These are phyloP conservation scores for Phytophthora chlamydospora DNA, from an alignment of 352 stramenopile genomes.

Conservation along the genomic window DNA sequence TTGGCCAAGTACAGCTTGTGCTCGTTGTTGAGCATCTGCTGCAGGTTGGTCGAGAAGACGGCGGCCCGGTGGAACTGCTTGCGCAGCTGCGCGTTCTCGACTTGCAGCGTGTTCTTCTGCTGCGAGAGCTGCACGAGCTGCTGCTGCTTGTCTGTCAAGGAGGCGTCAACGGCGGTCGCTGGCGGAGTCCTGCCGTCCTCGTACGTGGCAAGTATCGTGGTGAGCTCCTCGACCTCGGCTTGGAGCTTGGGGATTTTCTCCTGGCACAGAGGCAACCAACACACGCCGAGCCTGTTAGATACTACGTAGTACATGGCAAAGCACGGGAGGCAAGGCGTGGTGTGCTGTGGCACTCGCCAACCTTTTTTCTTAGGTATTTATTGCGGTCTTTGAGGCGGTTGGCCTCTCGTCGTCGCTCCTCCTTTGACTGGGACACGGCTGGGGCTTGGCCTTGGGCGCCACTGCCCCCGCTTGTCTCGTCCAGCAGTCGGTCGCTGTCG, in stretches of 20 bases:
- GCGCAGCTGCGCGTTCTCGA: slow-evolving; percentile 37
- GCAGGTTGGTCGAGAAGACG: slow-evolving; percentile 15
- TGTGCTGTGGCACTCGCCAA: slow-evolving; percentile 5
- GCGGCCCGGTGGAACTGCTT: slow-evolving; percentile 30
- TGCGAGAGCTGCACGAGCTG: slow-evolving; percentile 21
- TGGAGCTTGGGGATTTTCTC: slow-evolving; percentile 31
- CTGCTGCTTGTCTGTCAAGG: slow-evolving; percentile 15
- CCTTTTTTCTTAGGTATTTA: slow-evolving; percentile 43
- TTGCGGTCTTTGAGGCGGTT: slow-evolving; percentile 34
- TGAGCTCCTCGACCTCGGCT: slow-evolving; percentile 25
- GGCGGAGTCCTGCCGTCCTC: slow-evolving; percentile 11
- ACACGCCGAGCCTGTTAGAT: no score
- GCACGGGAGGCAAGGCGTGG: neutral
- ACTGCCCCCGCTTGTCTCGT: slow-evolving; percentile 4
- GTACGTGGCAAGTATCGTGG: slow-evolving; percentile 19
- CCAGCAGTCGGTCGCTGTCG: slow-evolving; percentile 23
- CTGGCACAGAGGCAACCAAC: slow-evolving; percentile 8
- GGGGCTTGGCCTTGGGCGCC: neutral
- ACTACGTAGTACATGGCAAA: neutral
- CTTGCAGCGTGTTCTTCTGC: slow-evolving; percentile 28
- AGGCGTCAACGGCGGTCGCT: neutral
- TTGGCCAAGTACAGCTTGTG: slow-evolving; percentile 39
- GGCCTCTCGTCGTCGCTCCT: slow-evolving; percentile 27
- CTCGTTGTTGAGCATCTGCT: slow-evolving; percentile 38
- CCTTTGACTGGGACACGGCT: slow-evolving; percentile 13